phyloP scores from a whole-genome alignment of 2,329 filamentous ascomycete genomes.

The Gliomastix tumulicola region DNA sequence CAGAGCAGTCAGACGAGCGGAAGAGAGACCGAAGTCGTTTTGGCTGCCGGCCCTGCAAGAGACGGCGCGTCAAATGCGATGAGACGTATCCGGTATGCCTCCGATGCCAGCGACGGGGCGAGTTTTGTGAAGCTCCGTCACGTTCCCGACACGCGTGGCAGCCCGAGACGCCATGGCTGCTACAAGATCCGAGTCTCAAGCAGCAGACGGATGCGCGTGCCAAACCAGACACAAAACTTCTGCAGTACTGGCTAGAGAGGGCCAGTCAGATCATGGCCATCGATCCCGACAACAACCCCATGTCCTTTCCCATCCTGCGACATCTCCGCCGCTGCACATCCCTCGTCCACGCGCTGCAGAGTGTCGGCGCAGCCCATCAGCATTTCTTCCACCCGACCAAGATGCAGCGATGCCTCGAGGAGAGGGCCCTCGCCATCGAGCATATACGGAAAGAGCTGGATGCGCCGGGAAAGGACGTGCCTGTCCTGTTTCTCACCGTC shows the following conservation, averaged over 20 bases:
- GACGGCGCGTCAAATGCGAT: not conserved
- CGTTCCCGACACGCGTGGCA: not conserved
- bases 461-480: not conserved
- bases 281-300: not conserved
- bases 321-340: not conserved
- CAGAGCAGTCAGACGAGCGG: too few species aligned
- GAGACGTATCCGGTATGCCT: not conserved
- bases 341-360: not conserved
- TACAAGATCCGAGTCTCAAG: not conserved
- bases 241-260: not conserved
- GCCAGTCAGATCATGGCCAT: not conserved
- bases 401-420: not conserved
- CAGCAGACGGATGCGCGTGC: not conserved
- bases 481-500: not conserved
- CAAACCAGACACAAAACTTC: not conserved
- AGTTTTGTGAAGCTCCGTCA: not conserved
- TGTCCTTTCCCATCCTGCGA: not conserved
- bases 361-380: not conserved
- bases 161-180: not conserved
- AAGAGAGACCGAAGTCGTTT: not conserved
- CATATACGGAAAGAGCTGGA: not conserved
- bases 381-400: not conserved
- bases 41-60: not conserved
- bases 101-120: not conserved
- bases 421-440: not conserved